phyloP scores from a whole-genome alignment of 148 eudicot genomes.

The Limonium bicolor region DNA sequence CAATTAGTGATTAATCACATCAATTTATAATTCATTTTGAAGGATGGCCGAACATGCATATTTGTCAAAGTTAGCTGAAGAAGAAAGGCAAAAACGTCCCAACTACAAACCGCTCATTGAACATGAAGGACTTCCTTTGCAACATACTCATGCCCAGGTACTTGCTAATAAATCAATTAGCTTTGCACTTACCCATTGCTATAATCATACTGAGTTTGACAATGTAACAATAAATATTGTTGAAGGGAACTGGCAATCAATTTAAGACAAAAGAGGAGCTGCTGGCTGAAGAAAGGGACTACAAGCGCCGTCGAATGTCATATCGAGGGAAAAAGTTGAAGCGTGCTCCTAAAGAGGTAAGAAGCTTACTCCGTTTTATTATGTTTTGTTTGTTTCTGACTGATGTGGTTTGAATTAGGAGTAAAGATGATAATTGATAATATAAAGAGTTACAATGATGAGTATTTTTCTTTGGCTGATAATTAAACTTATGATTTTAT shows the following conservation, averaged over 20 bases:
- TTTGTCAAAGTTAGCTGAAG: slow-evolving; percentile 49
- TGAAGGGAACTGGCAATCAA: slow-evolving; percentile 35
- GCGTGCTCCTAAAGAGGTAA: slow-evolving; percentile 70
- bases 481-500: no score
- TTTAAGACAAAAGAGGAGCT: slow-evolving; percentile 75
- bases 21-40: no score
- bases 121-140: slow-evolving; percentile 65
- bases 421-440: no score
- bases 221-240: no score
- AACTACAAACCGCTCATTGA: slow-evolving; percentile 63
- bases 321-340: slow-evolving; percentile 94
- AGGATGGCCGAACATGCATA: slow-evolving; percentile 50
- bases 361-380: not conserved
- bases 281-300: slow-evolving; percentile 98
- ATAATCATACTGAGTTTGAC: no score
- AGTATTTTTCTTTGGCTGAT: not conserved
- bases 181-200: no score
- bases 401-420: no score
- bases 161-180: slow-evolving; percentile 6
- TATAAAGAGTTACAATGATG: no score
- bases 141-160: slow-evolving; percentile 47
- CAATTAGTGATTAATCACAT: no score
- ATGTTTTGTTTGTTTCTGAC: not conserved
- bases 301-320: slow-evolving; percentile 90
- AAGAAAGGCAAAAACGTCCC: slow-evolving; percentile 54